Evolutionary conservation across 2,329 filamentous ascomycete species (phyloP).

Genomic region (Cladophialophora carrionii): DNA sequence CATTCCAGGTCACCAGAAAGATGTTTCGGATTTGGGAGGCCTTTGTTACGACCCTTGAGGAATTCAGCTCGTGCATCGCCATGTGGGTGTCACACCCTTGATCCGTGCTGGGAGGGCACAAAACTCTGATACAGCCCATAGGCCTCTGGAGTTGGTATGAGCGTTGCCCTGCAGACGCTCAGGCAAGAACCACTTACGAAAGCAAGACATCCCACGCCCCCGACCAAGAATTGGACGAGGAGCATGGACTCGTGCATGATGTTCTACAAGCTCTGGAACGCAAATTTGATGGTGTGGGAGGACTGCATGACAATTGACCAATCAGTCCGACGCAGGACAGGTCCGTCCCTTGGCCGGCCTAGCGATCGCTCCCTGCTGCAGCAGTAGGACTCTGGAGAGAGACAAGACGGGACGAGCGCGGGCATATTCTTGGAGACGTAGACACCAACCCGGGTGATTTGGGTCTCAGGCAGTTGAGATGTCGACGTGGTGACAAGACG

Average conservation of each 20-base stretch:
- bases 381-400: constrained; percentile 14
- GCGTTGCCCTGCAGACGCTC: neutral
- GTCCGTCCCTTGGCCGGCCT: constrained; percentile 17
- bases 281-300: constrained; percentile 31
- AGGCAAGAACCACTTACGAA: constrained; percentile 22
- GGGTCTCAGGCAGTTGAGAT: constrained; percentile 5
- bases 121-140: constrained; percentile 5
- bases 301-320: constrained; percentile 9
- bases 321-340: constrained; percentile 9
- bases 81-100: neutral
- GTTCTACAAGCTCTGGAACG: constrained; percentile 18
- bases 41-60: constrained; percentile 2
- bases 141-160: neutral
- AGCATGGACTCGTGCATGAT: constrained; percentile 7
- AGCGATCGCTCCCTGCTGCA: neutral
- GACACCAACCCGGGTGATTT: constrained; percentile 12
- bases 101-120: constrained; percentile 1
- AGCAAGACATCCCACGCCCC: constrained; percentile 29
- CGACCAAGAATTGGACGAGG: constrained; percentile 14
- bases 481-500: constrained; percentile 6
- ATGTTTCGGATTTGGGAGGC: neutral
- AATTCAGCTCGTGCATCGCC: constrained; percentile 8
- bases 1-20: constrained; percentile 16
- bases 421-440: constrained; percentile 12
- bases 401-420: constrained; percentile 11